Conservation (phyloP, 139 green algal species). For the Coelastrella sp. region DNA sequence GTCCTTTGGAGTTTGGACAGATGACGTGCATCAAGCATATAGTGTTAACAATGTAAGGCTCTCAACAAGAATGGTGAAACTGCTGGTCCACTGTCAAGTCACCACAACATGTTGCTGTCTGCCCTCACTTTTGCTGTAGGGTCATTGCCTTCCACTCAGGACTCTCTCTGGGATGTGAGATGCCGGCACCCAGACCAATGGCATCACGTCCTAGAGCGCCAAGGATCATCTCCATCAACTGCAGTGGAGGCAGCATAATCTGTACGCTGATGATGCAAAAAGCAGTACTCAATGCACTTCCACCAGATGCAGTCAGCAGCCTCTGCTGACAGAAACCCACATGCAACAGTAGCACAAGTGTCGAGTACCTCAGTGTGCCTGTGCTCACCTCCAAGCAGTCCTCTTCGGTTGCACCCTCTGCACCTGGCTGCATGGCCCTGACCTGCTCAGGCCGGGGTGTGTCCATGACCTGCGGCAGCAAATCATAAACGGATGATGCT, state of each 20-base stretch:
- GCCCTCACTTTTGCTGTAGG: conserved; percentile 54
- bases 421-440: conserved; percentile 65
- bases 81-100: not conserved
- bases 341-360: too few relatives aligned
- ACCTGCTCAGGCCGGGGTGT: conserved; percentile 73
- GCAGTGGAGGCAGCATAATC: not conserved
- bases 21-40: too few relatives aligned
- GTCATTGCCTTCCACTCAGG: conserved; percentile 86
- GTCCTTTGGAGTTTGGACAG: too few relatives aligned
- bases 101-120: not conserved
- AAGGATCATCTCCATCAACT: conserved; percentile 94
- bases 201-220: conserved; percentile 85
- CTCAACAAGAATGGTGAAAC: not conserved
- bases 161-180: conserved; percentile 82
- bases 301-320: too few relatives aligned
- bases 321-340: too few relatives aligned
- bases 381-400: conserved; percentile 74
- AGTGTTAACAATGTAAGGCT: too few relatives aligned
- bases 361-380: not conserved
- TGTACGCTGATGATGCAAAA: too few relatives aligned
- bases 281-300: too few relatives aligned
- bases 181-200: conserved; percentile 80
- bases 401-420: conserved; percentile 68
- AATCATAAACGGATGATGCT: not conserved
- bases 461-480: conserved; percentile 66